phyloP scores from a whole-genome alignment of 129 eudicot species.

The Helianthus annuus region DNA sequence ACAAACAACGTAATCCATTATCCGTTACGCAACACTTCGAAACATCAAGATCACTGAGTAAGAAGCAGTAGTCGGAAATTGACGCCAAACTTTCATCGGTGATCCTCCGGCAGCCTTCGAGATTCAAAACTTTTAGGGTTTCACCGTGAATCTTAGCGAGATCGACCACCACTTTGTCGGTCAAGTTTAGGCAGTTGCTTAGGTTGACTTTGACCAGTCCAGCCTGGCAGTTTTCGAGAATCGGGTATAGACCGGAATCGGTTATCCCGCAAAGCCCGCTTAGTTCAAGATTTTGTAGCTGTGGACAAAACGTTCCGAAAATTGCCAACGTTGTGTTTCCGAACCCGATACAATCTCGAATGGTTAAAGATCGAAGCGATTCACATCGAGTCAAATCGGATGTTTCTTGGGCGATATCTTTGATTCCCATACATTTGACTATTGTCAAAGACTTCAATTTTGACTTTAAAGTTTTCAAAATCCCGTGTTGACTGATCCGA shows the following conservation, averaged over 20 bases:
- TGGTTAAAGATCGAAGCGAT: constrained; percentile 73
- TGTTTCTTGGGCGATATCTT: constrained; percentile 48
- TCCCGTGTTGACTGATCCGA: constrained; percentile 66
- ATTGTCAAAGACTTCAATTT: constrained; percentile 70
- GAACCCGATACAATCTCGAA: constrained; percentile 67
- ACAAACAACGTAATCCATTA: constrained; percentile 58
- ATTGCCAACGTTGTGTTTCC: constrained; percentile 61
- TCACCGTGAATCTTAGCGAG: constrained; percentile 65
- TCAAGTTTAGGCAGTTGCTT: constrained; percentile 66
- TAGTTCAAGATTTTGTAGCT: constrained; percentile 67
- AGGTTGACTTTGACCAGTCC: constrained; percentile 77
- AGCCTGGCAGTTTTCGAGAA: constrained; percentile 52
- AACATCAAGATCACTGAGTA: constrained; percentile 78
- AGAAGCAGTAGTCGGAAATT: constrained; percentile 55
- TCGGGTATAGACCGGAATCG: constrained; percentile 63
- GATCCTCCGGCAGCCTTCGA: constrained; percentile 77
- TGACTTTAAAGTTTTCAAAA: constrained; percentile 54
- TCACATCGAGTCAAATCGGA: constrained; percentile 47
- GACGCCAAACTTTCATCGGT: constrained; percentile 67
- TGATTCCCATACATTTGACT: constrained; percentile 81
- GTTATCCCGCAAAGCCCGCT: constrained; percentile 74
- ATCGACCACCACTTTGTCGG: constrained; percentile 49
- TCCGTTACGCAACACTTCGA: constrained; percentile 79
- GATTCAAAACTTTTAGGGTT: constrained; percentile 67
- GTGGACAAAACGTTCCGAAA: constrained; percentile 68